phyloP scores from a whole-genome alignment of 2,329 filamentous ascomycete species.

The Colletotrichum tropicale region DNA sequence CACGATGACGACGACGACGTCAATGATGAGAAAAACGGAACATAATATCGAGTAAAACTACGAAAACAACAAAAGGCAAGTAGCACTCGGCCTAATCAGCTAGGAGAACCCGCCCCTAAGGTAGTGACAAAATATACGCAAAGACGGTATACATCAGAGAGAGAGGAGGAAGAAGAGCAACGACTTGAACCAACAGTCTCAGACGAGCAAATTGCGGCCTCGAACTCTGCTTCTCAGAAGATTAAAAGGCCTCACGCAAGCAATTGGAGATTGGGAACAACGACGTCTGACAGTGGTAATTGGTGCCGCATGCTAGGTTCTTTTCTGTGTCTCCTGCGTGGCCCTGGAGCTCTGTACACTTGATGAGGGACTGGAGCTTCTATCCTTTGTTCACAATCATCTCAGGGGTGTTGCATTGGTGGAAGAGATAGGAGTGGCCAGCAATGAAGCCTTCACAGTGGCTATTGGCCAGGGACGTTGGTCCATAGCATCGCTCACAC shows the following conservation, averaged over 20 bases:
- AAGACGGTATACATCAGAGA: too few species aligned
- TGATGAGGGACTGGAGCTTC: neutral
- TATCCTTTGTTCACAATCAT: neutral
- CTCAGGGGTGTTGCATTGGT: neutral
- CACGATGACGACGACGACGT: too few species aligned
- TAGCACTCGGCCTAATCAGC: too few species aligned
- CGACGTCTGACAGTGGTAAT: neutral
- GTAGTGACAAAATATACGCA: too few species aligned
- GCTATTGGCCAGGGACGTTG: neutral
- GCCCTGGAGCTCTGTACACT: neutral
- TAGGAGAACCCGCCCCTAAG: too few species aligned
- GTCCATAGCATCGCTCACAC: neutral
- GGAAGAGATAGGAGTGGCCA: neutral
- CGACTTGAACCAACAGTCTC: too few species aligned
- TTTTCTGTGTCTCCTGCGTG: neutral
- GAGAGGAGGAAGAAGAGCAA: too few species aligned
- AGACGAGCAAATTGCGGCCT: neutral
- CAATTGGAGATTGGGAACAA: neutral
- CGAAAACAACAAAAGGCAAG: too few species aligned
- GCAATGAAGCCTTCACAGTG: neutral
- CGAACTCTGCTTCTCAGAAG: neutral
- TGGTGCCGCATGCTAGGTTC: neutral
- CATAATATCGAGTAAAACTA: fast-evolving
- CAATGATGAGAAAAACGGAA: too few species aligned
- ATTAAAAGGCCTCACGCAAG: neutral